Conservation (phyloP, 306 rosid species). For the Myrica gale region DNA sequence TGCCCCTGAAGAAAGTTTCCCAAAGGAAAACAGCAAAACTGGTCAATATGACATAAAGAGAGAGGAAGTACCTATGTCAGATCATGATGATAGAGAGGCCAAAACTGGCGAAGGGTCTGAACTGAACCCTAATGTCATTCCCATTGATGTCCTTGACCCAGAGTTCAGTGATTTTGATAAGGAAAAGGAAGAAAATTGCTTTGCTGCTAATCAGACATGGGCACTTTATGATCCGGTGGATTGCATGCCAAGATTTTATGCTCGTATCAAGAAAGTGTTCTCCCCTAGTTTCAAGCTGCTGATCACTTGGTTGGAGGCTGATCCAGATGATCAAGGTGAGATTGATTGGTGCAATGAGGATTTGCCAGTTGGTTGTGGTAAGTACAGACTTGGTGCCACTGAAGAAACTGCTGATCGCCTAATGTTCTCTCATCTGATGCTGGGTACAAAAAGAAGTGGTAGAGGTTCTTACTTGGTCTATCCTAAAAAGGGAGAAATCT, state of each 20-base stretch:
- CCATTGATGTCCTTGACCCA: conserved; percentile 52
- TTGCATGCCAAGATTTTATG: conserved; percentile 88
- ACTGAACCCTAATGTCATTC: conserved; percentile 22
- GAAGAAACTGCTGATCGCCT: conserved; percentile 32
- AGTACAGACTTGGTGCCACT: conserved; percentile 42
- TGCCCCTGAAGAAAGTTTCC: conserved; percentile 28
- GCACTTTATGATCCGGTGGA: conserved; percentile 63
- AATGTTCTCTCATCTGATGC: conserved; percentile 75
- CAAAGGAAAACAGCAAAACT: conserved; percentile 29
- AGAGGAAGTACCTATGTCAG: conserved; percentile 36
- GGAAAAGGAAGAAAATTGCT: conserved; percentile 44
- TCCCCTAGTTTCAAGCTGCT: conserved; percentile 57
- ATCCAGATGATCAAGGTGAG: conserved; percentile 48
- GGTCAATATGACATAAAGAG: conserved; percentile 27
- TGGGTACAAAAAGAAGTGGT: conserved; percentile 38
- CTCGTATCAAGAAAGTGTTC: conserved; percentile 58
- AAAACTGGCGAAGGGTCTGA: conserved; percentile 24
- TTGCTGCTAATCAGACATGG: conserved; percentile 66
- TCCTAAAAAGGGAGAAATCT: conserved; percentile 84
- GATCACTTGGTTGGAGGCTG: conserved; percentile 72
- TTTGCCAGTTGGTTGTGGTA: conserved; percentile 76
- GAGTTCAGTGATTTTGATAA: conserved; percentile 72
- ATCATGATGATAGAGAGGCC: conserved; percentile 28
- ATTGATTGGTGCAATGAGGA: conserved; percentile 51
- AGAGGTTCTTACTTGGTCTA: conserved; percentile 43